These are phyloP conservation scores for Colletotrichum echinochloae DNA, from an alignment of 2,329 filamentous ascomycete genomes.

Conservation along the genomic window DNA sequence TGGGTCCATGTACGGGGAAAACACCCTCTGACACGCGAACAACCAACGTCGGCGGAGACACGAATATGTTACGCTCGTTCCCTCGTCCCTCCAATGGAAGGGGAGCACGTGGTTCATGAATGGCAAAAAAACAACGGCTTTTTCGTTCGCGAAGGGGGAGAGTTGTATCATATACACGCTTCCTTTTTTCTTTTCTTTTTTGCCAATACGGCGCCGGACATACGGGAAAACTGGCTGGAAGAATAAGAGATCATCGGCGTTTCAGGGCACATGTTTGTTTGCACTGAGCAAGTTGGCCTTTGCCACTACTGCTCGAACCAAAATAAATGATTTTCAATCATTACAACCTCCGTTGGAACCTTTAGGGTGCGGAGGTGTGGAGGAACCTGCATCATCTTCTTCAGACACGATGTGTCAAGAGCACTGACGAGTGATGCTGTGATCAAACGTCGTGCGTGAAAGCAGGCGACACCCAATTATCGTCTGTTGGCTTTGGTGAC, in stretches of 20 bases:
- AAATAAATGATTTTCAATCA: slow-evolving; percentile 39
- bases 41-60: background rate
- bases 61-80: background rate
- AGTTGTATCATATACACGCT: slow-evolving; percentile 38
- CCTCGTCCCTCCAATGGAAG: background rate
- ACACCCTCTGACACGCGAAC: background rate
- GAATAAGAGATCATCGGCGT: slow-evolving; percentile 24
- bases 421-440: background rate
- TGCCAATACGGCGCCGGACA: slow-evolving; percentile 40
- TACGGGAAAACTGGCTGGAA: slow-evolving; percentile 28
- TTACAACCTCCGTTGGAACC: slow-evolving; percentile 40
- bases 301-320: slow-evolving; percentile 4
- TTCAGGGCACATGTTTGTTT: slow-evolving; percentile 11
- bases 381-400: slow-evolving; percentile 21
- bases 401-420: background rate
- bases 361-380: slow-evolving; percentile 39
- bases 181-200: slow-evolving; percentile 8
- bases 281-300: background rate
- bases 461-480: too few relatives aligned
- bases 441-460: background rate
- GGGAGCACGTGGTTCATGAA: slow-evolving; percentile 20
- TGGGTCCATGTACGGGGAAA: slow-evolving; percentile 6
- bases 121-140: slow-evolving; percentile 32
- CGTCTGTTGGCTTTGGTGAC: too few relatives aligned
- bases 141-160: slow-evolving; percentile 13